Conservation (phyloP, 768 basidiomycete genomes). For the Lactarius psammicola region DNA sequence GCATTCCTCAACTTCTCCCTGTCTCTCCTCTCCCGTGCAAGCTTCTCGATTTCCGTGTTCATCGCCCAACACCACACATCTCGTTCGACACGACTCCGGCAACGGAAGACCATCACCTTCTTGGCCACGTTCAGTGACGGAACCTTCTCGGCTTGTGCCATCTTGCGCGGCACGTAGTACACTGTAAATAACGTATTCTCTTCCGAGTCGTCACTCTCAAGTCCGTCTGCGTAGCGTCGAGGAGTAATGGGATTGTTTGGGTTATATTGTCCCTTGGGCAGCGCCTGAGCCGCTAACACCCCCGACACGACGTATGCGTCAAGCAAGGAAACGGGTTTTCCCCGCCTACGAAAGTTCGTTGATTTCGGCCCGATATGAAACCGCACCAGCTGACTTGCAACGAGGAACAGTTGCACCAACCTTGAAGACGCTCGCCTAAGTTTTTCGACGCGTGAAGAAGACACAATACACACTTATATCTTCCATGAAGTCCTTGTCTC, state of each 20-base stretch:
- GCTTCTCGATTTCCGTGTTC: constrained; percentile 84
- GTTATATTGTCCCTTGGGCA: constrained; percentile 62
- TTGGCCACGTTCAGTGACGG: constrained; percentile 57
- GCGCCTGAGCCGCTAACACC: constrained; percentile 65
- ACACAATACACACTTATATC: constrained; percentile 63
- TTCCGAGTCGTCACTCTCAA: constrained; percentile 82
- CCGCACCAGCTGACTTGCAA: constrained; percentile 70
- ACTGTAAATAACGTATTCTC: constrained; percentile 88
- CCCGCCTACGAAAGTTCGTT: constrained; percentile 54
- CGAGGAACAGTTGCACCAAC: constrained; percentile 69
- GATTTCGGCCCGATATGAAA: constrained; percentile 64
- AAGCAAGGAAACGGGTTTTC: constrained; percentile 56
- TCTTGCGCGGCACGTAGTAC: constrained; percentile 52
- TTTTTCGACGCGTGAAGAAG: background rate
- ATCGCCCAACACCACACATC: constrained; percentile 96
- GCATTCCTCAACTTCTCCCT: constrained; percentile 63
- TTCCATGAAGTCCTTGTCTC: constrained; percentile 65
- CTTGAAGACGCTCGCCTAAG: constrained; percentile 36
- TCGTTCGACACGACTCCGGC: constrained; percentile 81
- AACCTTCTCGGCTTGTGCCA: constrained; percentile 30
- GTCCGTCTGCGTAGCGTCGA: constrained; percentile 83
- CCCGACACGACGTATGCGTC: constrained; percentile 89
- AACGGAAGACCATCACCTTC: constrained; percentile 64
- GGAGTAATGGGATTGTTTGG: constrained; percentile 53
- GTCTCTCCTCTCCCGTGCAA: constrained; percentile 57